These are phyloP conservation scores for Cryptosporidium felis DNA, from an alignment of 169 alveolate species.

Conservation along the genomic window DNA sequence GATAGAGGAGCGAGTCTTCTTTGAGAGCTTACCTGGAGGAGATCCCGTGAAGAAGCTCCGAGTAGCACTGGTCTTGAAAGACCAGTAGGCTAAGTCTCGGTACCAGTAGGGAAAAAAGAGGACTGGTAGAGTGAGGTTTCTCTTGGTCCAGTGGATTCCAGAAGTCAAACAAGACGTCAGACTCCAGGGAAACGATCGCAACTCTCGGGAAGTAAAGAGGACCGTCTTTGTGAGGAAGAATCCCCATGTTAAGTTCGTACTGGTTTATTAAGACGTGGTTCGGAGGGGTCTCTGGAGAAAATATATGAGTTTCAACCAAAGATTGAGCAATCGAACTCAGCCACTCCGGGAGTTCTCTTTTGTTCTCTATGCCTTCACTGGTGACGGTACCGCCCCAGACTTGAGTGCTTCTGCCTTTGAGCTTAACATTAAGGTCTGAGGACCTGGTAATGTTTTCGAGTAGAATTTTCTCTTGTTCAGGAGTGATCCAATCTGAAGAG, in stretches of 20 bases:
- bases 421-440: neutral
- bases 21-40: slow-evolving; percentile 28
- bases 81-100: slow-evolving; percentile 40
- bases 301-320: slow-evolving; percentile 9
- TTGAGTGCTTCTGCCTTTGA: slow-evolving; percentile 50
- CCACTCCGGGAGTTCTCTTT: slow-evolving; percentile 60
- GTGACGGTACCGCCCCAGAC: slow-evolving; percentile 62
- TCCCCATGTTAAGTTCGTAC: slow-evolving; percentile 76
- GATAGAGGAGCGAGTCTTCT: too few relatives aligned
- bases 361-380: slow-evolving; percentile 5
- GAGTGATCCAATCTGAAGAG: slow-evolving; percentile 49
- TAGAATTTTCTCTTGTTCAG: slow-evolving; percentile 12
- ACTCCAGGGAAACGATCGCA: slow-evolving; percentile 70
- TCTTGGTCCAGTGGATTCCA: slow-evolving; percentile 54
- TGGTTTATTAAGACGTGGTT: slow-evolving; percentile 75
- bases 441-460: slow-evolving; percentile 18
- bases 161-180: slow-evolving; percentile 66
- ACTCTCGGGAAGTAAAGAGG: slow-evolving; percentile 77
- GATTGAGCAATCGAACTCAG: slow-evolving; percentile 12
- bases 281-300: slow-evolving; percentile 5
- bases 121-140: neutral
- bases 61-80: slow-evolving; percentile 39
- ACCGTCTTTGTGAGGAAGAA: slow-evolving; percentile 79
- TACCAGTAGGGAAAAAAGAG: slow-evolving; percentile 30
- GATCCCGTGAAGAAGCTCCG: slow-evolving; percentile 59